Percentiles rank a stretch among this genome's conserved stretches.
Evolutionary conservation across 257 asterid genomes (phyloP).

Genomic region (Nicotiana obtusifolia): DNA sequence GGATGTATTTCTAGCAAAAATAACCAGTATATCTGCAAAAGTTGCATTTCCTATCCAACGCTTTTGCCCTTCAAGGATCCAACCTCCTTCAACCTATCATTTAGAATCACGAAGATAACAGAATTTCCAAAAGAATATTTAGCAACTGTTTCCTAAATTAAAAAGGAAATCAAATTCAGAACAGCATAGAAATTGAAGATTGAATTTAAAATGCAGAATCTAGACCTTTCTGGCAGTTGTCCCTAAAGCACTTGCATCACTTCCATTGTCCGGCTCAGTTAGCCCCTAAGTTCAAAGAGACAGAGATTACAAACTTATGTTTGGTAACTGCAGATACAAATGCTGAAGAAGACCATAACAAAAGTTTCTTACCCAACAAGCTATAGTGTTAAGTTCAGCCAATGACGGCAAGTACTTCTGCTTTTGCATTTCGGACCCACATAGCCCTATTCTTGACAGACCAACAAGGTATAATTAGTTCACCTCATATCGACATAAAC

Average conservation of each 20-base stretch:
- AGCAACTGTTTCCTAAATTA: not conserved
- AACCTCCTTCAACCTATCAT: slow-evolving; percentile 85
- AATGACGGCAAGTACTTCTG: slow-evolving; percentile 82
- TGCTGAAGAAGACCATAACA: not conserved
- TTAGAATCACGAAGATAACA: slow-evolving; percentile 4
- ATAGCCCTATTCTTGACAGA: slow-evolving; percentile 51
- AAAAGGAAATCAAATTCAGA: not conserved
- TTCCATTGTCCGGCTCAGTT: slow-evolving; percentile 95
- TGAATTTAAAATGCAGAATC: not conserved
- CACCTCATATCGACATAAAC: not conserved
- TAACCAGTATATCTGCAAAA: slow-evolving; percentile 77
- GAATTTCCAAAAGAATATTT: not conserved
- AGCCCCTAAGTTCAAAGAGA: slow-evolving; percentile 50
- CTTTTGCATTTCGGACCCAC: slow-evolving; percentile 92
- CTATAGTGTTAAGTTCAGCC: slow-evolving; percentile 62
- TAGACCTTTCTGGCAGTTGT: slow-evolving; percentile 87
- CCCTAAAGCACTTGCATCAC: slow-evolving; percentile 87
- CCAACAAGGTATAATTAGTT: slow-evolving; percentile 6
- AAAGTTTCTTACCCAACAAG: slow-evolving; percentile 75
- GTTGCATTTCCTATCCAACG: slow-evolving; percentile 99
- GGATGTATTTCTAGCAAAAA: slow-evolving; percentile 73
- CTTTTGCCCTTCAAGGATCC: slow-evolving; percentile 94
- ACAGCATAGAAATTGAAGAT: not conserved
- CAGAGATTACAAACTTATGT: slow-evolving; percentile 10
- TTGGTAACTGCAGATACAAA: not conserved